Evolutionary conservation across 176 grass and related monocot genomes (phyloP).

Genomic region (Aegilops umbellulata): DNA sequence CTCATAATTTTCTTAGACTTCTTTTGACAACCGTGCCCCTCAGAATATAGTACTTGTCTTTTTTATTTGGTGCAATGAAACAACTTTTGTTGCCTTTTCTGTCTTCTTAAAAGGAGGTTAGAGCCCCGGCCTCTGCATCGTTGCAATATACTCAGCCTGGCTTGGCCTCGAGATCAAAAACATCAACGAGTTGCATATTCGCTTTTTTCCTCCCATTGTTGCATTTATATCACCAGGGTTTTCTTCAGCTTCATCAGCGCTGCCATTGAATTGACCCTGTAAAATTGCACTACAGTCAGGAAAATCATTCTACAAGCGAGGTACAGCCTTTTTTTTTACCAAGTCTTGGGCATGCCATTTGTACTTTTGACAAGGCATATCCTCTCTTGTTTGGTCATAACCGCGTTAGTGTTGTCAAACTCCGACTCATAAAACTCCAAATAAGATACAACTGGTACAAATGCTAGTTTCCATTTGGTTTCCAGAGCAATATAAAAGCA

Average conservation of each 20-base stretch:
- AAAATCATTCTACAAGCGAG: background rate
- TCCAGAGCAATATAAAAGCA: background rate
- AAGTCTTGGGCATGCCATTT: background rate
- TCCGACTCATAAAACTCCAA: background rate
- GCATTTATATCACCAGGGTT: background rate
- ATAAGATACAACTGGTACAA: background rate
- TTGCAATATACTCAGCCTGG: too few species aligned
- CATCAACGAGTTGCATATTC: too few species aligned
- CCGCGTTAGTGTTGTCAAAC: background rate
- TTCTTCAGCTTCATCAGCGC: background rate
- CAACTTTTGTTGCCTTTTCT: too few species aligned
- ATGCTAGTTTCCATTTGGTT: background rate
- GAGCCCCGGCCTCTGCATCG: too few species aligned
- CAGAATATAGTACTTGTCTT: too few species aligned
- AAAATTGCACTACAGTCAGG: background rate
- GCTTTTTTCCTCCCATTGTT: too few species aligned
- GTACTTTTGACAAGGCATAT: background rate
- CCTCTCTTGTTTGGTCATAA: background rate
- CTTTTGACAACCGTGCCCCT: too few species aligned
- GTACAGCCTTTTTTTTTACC: background rate
- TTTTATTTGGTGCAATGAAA: too few species aligned
- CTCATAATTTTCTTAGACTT: too few species aligned
- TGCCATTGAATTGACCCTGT: background rate
- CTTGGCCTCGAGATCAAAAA: too few species aligned
- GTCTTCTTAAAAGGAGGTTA: too few species aligned